Evolutionary conservation across 345 rosid genomes (phyloP).

Genomic region (Eucalyptus decipiens): DNA sequence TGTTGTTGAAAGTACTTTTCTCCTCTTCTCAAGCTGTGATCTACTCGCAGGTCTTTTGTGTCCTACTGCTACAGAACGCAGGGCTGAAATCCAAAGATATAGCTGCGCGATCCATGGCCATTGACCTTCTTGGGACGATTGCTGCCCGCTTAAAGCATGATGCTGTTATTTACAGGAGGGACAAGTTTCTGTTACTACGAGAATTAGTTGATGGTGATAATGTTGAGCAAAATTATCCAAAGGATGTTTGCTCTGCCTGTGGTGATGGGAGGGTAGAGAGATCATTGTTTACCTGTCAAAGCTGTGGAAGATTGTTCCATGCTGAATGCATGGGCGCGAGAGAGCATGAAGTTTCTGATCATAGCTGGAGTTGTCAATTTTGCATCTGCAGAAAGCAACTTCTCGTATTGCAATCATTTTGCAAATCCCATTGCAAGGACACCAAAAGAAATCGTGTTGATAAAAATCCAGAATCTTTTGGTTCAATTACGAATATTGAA

Average conservation of each 20-base stretch:
- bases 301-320: conserved; percentile 74
- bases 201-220: conserved; percentile 44
- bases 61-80: conserved; percentile 88
- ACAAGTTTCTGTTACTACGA: conserved; percentile 49
- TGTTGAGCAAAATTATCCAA: conserved; percentile 18
- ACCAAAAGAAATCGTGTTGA: conserved; percentile 15
- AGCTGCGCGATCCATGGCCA: conserved; percentile 88
- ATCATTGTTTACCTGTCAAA: conserved; percentile 53
- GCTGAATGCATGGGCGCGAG: conserved; percentile 86
- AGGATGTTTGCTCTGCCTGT: conserved; percentile 67
- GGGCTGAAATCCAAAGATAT: conserved; percentile 92
- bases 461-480: conserved; percentile 22
- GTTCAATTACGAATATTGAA: conserved; percentile 49
- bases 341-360: conserved; percentile 59
- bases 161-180: conserved; percentile 45
- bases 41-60: conserved; percentile 86
- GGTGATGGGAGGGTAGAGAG: conserved; percentile 51
- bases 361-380: conserved; percentile 72
- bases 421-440: conserved; percentile 48
- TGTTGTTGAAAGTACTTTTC: not conserved
- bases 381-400: conserved; percentile 82
- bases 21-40: not conserved
- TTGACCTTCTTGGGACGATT: conserved; percentile 86
- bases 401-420: conserved; percentile 69
- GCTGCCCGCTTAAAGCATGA: conserved; percentile 91